Base-by-base conservation (phyloP, 352 stramenopile genomes). In the Globisporangium nodosum region DNA sequence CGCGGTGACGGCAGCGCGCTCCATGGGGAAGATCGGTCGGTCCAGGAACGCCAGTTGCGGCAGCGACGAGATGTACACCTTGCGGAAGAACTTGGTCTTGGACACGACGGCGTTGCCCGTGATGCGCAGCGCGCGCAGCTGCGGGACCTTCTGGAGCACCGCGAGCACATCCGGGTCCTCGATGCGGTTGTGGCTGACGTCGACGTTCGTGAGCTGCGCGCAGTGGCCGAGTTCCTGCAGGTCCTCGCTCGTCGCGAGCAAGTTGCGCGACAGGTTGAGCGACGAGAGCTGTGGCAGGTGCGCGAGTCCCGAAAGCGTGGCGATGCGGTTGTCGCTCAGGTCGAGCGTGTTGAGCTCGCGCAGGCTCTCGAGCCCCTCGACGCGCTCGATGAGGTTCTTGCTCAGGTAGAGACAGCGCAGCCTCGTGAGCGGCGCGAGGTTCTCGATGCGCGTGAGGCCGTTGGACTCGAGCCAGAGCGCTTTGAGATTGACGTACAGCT, bases 391-490 rank as follows among this genome's bases (percentile, higher is more conserved):
- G 5, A 97, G 67, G 72, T 98, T 98, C 48, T 95, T 93, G 68
- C 93, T 85, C 57, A 98, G 56, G 63, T 97, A 98, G 40, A 98
- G 69, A 64, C 92, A 98, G 40, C 94, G 71, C 27, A 98, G 61
- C n/a, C 93, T 71, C 13, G 71, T 57, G 7, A 97, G 69, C 51
- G 82, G 59, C 33, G 65, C 57, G 42, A 97, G 70, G 63, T 87
- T 87, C 53, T 92, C 88, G 30, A 98, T 88, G 61, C 70, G 85
- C 21, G 66, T 70, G 35, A 99, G 78, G 8, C 92, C 93, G 65
- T 99, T 99, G 1, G 87, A 96, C 65, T 98, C 93, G 31, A 99
- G 83, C 88, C 88, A 99, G n/a, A 99, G 72, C 47, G 89, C 85
- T 65, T 97, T 98, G 52, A 98, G 76, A 20, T 87, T 94, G 75